Evolutionary conservation across 768 basidiomycete genomes (phyloP).

Genomic region (Tulasnella sp.): DNA sequence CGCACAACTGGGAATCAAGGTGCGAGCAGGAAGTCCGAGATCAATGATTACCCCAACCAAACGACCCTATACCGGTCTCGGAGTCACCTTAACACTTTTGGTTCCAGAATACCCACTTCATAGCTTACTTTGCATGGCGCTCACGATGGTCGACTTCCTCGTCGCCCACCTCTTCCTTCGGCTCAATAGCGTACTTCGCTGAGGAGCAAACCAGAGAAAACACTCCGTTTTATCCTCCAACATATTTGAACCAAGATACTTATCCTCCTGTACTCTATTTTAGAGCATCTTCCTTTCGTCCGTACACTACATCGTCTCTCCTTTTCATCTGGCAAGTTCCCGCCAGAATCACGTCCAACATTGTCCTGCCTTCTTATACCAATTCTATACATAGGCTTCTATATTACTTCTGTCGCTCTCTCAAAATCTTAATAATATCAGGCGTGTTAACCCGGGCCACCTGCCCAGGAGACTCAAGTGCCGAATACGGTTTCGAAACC

Average conservation of each 20-base stretch:
- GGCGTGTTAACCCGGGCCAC: neutral
- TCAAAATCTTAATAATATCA: neutral
- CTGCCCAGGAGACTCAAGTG: neutral
- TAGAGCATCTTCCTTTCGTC: neutral
- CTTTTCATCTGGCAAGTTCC: too few relatives aligned
- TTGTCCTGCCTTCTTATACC: neutral
- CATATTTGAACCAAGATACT: neutral
- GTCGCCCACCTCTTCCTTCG: neutral
- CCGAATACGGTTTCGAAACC: neutral
- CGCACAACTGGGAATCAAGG: too few relatives aligned
- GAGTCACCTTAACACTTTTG: neutral
- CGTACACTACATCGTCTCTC: too few relatives aligned
- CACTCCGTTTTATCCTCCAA: neutral
- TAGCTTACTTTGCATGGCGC: neutral
- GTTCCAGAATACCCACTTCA: neutral
- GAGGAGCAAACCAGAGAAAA: neutral
- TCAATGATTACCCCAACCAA: too few relatives aligned
- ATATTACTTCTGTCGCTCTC: too few relatives aligned
- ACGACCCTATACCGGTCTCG: neutral
- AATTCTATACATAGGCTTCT: neutral
- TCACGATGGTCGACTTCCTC: neutral
- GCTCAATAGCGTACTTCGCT: neutral
- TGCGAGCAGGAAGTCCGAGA: too few relatives aligned
- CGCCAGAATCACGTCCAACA: neutral
- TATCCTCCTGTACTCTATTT: neutral